These are phyloP conservation scores for Ambrosiella beaveri DNA, from an alignment of 2,329 filamentous ascomycete species.

Conservation along the genomic window DNA sequence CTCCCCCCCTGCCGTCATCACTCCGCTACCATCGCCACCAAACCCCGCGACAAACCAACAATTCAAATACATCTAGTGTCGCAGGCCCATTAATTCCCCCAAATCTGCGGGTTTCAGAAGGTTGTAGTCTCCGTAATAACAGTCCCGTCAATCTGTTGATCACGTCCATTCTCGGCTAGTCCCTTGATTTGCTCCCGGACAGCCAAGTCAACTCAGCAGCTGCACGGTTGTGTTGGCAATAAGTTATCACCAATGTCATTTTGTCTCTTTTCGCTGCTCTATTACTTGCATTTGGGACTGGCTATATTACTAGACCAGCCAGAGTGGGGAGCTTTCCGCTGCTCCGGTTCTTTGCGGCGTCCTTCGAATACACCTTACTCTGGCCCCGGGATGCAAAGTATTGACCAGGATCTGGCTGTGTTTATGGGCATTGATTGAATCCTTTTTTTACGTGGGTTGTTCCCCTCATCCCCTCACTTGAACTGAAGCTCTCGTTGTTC, in stretches of 20 bases:
- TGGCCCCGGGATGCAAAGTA: not conserved
- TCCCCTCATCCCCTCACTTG: not conserved
- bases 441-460: not conserved
- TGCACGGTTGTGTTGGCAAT: not conserved
- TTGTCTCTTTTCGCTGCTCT: not conserved
- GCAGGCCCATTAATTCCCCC: not conserved
- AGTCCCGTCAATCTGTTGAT: not conserved
- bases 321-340: no score
- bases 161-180: not conserved
- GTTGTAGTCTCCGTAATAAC: not conserved
- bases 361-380: not conserved
- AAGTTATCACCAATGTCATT: not conserved
- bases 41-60: no score
- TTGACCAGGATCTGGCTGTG: not conserved
- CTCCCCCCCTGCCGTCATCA: not conserved
- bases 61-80: not conserved
- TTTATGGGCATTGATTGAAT: not conserved
- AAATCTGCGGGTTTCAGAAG: constrained; percentile 3
- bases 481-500: not conserved
- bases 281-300: not conserved
- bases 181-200: not conserved
- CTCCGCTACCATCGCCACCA: no score
- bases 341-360: no score
- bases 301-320: no score
- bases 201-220: constrained; percentile 1